Base-by-base conservation (phyloP, 257 asterid species). In the Capsicum chinense region DNA sequence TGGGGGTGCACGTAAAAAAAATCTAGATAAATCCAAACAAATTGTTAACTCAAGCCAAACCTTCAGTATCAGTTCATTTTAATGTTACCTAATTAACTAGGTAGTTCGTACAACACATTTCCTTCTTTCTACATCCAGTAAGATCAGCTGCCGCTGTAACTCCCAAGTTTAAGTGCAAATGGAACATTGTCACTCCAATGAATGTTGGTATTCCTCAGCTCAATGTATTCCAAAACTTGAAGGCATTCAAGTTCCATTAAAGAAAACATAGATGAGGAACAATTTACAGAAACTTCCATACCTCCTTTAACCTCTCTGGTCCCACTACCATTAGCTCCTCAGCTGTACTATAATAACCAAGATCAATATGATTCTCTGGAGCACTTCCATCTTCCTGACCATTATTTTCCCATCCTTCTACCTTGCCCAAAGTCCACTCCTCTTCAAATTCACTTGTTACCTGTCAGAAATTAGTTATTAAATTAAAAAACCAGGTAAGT, bases 261-360 rank as follows among this genome's bases (percentile, higher is more conserved):
- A 73, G 80, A 73, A 63, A 73, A 73, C 74, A 19, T 76, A 76
- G 48, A 76, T 13, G 63, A 50, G 63, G 52, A 52, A 76, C 63
- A 3, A 76, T 78, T 21, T 7, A 54, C 54, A 78, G 14, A 69
- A 82, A 33, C 33, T 66, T 47, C 8, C 60, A 42, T 87, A 94
- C 99, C 99, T 93, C 96, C 92, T 95, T 97, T 83, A 97, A 89
- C 92, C 89, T 95, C 85, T 91, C 98, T 50, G 95, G 95, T 83
- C 98, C 99, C 56, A 91, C 94, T 88, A 89, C 95, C 91, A 89
- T 88, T 85, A 97, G 89, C 90, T 97, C 98, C 59, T 95, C 97
- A 39, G 90, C 94, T 10, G 93, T 86, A 85, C 91, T 87, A 85
- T 93, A 97, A 87, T 88, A 92, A 90, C 92, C 98, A 84, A 96